Base-by-base conservation (phyloP, 202 grass and related monocot genomes). In the Zizania palustris region DNA sequence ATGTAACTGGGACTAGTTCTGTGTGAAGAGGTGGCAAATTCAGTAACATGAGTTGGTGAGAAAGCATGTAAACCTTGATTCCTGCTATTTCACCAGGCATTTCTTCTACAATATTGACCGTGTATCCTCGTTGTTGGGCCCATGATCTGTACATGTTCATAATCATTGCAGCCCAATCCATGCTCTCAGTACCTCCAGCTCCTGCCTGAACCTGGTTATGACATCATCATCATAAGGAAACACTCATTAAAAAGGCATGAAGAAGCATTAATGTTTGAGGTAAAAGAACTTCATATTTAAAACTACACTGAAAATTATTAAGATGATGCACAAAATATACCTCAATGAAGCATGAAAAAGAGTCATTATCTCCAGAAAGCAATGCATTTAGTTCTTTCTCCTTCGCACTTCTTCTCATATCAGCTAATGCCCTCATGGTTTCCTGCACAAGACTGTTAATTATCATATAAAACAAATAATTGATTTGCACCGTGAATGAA, bases 321-420 rank as follows among this genome's bases (percentile, higher is more conserved):
- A 61, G 16, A 80, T 49, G 20, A 33, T 49, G 42, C 13, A 37
- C 18, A 13, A 59, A 60, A 57, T 49, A 79, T 76, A 97, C 95
- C 95, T 97, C 95, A 44, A 97, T 92, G 86, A 97, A 97, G 73
- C 95, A 97, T 80, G 95, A 90, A 63, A 83, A 97, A 57, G 89
- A 92, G 75, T 97, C 95, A 67, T 86, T 90, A 33, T 93, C 86
- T 70, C 85, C 71, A 45, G 91, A 97, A 65, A 97, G 89, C 45
- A 97, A 54, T 9, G 94, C 94, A 79, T 94, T 84, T 19, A 97
- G 87, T 73, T 97, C 94, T 83, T 97, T 97, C 71, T 94, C 89
- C 85, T 97, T 97, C 68, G 91, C 86, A 65, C 75, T 73, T 76
- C 72, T 92, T 84, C 94, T 97, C 94, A 97, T 97, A 75, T 88